Percentiles rank a stretch among this genome's conserved stretches.
Evolutionary conservation across 805 yeast genomes (phyloP).

Genomic region (Wickerhamiella dianesei): DNA sequence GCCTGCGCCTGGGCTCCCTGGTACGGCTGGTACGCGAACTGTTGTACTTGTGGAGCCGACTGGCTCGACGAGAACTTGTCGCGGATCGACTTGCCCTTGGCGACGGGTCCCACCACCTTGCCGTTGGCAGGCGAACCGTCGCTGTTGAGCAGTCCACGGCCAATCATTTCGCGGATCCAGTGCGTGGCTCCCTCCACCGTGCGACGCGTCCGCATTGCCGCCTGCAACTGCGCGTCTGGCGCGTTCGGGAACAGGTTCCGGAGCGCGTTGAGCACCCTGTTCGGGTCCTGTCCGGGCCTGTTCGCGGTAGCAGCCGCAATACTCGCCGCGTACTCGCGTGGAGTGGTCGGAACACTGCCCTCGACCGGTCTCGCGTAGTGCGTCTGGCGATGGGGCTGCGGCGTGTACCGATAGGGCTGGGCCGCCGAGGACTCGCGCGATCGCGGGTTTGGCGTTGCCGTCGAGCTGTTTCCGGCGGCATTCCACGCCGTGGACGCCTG

Average conservation of each 20-base stretch:
- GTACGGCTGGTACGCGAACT: conserved; percentile 1
- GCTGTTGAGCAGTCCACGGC: conserved; percentile 17
- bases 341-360: background rate
- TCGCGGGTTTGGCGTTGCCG: conserved; percentile 2
- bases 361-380: background rate
- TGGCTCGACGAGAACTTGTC: conserved; percentile 24
- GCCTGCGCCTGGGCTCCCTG: background rate
- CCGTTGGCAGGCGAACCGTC: conserved; percentile 7
- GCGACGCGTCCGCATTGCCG: conserved; percentile 20
- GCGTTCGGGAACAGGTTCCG: conserved; percentile 16
- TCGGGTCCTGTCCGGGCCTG: conserved; percentile 4
- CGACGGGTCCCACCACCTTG: conserved; percentile 10
- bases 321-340: background rate
- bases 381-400: background rate
- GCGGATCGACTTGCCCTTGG: conserved; percentile 26
- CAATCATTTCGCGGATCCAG: conserved; percentile 24
- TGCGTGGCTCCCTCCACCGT: conserved; percentile 26
- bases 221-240: conserved; percentile 17
- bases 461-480: conserved; percentile 1
- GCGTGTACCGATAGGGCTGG: background rate
- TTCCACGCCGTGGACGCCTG: background rate
- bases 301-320: background rate
- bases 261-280: conserved; percentile 10
- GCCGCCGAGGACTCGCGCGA: conserved; percentile 5
- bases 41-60: background rate